phyloP scores from a whole-genome alignment of 225 moss, liverwort and hornwort genomes.

The Physcomitrellopsis africana region DNA sequence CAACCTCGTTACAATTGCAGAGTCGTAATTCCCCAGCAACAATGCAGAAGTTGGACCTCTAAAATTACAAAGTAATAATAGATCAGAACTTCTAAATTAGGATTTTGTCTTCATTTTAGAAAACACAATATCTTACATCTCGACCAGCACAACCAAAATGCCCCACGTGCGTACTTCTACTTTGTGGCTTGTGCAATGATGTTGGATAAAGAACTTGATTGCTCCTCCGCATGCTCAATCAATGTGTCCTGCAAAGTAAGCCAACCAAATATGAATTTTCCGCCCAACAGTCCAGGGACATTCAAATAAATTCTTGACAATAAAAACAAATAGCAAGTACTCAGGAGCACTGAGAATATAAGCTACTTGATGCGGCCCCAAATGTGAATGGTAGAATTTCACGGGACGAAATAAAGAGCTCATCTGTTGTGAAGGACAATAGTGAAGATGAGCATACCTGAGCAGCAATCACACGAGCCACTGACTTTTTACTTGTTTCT shows the following conservation, averaged over 20 bases:
- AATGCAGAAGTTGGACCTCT: conserved; percentile 6
- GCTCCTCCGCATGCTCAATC: conserved; percentile 96
- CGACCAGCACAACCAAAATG: conserved; percentile 6
- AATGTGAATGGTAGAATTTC: conserved; percentile 6
- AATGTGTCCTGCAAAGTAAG: conserved; percentile 80
- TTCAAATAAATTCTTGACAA: neutral
- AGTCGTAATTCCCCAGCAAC: conserved; percentile 15
- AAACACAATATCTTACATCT: conserved; percentile 2
- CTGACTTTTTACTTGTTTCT: conserved; percentile 99
- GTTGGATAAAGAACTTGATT: conserved; percentile 91
- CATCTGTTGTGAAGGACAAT: conserved; percentile 9
- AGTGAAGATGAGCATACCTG: conserved; percentile 61
- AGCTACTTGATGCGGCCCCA: neutral
- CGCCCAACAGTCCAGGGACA: neutral
- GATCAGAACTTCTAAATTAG: neutral
- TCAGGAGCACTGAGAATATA: too few relatives aligned
- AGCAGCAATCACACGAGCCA: conserved; percentile 96
- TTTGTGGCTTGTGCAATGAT: conserved; percentile 99
- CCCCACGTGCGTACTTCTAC: conserved; percentile 39
- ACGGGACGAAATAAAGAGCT: conserved; percentile 1
- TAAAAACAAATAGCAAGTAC: conserved; percentile 5
- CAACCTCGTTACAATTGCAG: conserved; percentile 4
- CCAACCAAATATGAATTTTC: conserved; percentile 5
- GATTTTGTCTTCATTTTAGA: conserved; percentile 13
- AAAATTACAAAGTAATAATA: conserved; percentile 7